Conservation (phyloP, 345 rosid genomes). For the Cardiospermum halicacabum region DNA sequence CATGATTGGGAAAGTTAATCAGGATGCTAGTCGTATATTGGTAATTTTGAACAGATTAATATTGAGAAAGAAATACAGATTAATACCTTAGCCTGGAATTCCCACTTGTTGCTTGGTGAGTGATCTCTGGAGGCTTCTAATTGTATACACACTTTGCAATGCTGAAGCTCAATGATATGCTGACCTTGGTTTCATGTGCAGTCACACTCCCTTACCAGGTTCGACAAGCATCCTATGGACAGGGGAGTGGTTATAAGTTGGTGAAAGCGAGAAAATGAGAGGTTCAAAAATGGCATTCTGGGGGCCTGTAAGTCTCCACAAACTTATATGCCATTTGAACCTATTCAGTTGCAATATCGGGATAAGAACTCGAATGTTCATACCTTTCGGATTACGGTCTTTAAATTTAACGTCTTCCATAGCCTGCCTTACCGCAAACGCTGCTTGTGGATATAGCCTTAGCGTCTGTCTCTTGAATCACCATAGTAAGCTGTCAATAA, state of each 20-base stretch:
- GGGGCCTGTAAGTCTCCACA: conserved; percentile 39
- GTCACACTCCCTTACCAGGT: no score
- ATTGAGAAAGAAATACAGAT: no score
- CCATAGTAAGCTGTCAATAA: conserved; percentile 29
- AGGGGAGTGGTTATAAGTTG: conserved; percentile 39
- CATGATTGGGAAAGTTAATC: no score
- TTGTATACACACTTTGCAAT: no score
- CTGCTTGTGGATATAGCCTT: conserved; percentile 33
- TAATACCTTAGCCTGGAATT: no score
- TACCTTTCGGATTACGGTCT: conserved; percentile 31
- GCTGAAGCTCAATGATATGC: no score
- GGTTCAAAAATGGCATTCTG: conserved; percentile 40
- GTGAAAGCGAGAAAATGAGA: conserved; percentile 32
- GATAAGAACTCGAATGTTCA: conserved; percentile 28
- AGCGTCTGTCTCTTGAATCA: conserved; percentile 31
- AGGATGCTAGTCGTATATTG: no score
- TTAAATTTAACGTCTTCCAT: conserved; percentile 29
- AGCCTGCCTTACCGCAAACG: conserved; percentile 19
- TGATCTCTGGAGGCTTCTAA: no score
- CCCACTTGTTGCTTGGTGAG: no score
- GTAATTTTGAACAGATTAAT: no score
- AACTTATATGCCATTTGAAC: no score
- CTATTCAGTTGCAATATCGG: conserved; percentile 24
- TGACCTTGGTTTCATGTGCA: no score
- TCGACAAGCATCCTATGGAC: conserved; percentile 28